Percentiles rank a stretch among this genome's conserved stretches.
Conservation (phyloP, 169 alveolate genomes). For the Plasmodium relictum region DNA sequence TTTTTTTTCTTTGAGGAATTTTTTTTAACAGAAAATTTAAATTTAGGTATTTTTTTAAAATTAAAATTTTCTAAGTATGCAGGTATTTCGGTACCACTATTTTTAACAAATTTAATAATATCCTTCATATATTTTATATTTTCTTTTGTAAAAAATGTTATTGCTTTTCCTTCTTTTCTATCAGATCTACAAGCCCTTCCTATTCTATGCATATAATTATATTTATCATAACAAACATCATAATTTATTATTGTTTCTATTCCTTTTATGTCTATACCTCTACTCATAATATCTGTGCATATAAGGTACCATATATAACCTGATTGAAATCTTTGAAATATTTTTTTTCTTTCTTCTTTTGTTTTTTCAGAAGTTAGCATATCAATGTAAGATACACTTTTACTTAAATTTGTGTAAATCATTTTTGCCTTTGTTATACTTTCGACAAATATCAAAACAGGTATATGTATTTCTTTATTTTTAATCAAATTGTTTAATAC, state of each 20-base stretch:
- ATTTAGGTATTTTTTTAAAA: background rate
- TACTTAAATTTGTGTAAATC: constrained; percentile 11
- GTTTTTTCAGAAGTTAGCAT: constrained; percentile 46
- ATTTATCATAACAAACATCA: constrained; percentile 96
- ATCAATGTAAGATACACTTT: constrained; percentile 15
- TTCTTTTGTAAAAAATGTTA: constrained; percentile 39
- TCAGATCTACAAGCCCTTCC: constrained; percentile 99
- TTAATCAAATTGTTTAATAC: constrained; percentile 47
- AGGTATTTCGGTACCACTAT: constrained; percentile 48
- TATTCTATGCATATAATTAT: constrained; percentile 97
- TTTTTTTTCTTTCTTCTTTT: constrained; percentile 54
- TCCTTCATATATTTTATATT: constrained; percentile 52
- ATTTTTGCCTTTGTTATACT: constrained; percentile 41
- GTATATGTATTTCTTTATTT: constrained; percentile 57
- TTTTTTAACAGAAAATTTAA: background rate
- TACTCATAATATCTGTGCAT: constrained; percentile 66
- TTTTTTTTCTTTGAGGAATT: background rate
- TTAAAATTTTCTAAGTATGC: constrained; percentile 23
- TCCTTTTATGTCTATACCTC: constrained; percentile 98
- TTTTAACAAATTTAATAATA: constrained; percentile 51
- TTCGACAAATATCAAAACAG: constrained; percentile 58
- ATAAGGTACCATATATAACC: constrained; percentile 70
- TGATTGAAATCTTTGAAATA: constrained; percentile 16
- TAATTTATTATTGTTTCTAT: constrained; percentile 96
- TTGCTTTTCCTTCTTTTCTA: constrained; percentile 88